A percentile compares a stretch with the other conserved stretches of the same genome.
phyloP scores from a whole-genome alignment of 2,329 filamentous ascomycete species.

The Pseudocercospora cruenta region DNA sequence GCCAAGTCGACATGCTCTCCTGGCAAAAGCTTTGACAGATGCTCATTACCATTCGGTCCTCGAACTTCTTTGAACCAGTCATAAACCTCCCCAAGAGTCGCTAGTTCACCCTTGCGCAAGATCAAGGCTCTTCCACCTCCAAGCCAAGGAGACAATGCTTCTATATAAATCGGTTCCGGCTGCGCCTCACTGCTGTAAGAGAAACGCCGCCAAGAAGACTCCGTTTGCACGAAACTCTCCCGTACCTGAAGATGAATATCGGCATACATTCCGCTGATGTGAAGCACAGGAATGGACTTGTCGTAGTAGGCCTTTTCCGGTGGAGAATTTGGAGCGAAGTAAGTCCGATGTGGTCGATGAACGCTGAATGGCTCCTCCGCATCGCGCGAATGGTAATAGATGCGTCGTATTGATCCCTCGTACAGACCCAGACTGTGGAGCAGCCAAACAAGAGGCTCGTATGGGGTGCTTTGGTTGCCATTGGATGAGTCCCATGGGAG shows the following conservation, averaged over 20 bases:
- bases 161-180: neutral
- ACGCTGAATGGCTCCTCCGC: too few species aligned
- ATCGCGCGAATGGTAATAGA: too few species aligned
- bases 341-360: too few species aligned
- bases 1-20: too few species aligned
- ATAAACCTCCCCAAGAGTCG: neutral
- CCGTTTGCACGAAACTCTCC: neutral
- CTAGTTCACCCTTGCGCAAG: neutral
- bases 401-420: too few species aligned
- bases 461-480: too few species aligned
- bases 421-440: neutral
- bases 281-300: neutral
- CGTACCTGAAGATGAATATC: too few species aligned
- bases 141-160: neutral
- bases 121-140: neutral
- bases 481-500: neutral
- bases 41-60: neutral
- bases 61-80: neutral
- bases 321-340: too few species aligned
- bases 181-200: neutral
- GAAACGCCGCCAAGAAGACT: neutral
- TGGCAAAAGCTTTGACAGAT: too few species aligned
- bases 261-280: neutral
- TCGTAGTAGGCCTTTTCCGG: neutral
- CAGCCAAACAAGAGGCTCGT: neutral